phyloP scores from a whole-genome alignment of 1,284 basidiomycete genomes.

The Cutaneotrichosporon dermatis region DNA sequence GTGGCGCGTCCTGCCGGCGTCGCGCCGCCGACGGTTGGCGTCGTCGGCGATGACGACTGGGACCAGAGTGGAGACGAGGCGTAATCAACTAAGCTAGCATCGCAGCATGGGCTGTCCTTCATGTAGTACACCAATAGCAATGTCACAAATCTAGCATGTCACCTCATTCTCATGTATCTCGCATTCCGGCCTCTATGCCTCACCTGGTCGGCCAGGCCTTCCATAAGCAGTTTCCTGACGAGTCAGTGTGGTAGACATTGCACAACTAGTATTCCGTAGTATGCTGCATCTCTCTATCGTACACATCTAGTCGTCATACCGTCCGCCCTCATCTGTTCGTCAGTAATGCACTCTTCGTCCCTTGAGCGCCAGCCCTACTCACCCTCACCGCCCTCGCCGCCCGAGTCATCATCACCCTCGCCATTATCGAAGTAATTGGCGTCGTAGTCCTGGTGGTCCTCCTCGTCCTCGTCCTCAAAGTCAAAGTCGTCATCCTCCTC shows the following conservation, averaged over 20 bases:
- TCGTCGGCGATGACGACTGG: conserved; percentile 12
- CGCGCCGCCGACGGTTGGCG: background rate
- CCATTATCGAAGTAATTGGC: conserved; percentile 48
- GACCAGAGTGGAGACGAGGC: conserved; percentile 16
- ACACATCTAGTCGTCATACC: conserved; percentile 11
- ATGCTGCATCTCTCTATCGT: background rate
- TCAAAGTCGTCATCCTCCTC: conserved; percentile 40
- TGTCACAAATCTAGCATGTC: too few species aligned
- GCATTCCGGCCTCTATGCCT: too few species aligned
- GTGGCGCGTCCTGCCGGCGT: background rate
- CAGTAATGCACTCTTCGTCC: background rate
- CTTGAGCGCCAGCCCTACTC: background rate
- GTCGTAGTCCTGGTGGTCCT: conserved; percentile 49
- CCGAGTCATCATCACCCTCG: conserved; percentile 5
- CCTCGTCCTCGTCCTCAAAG: conserved; percentile 43
- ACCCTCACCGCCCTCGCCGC: conserved; percentile 5
- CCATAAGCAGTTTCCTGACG: background rate
- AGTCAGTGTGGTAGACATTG: too few species aligned
- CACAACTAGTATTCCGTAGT: background rate
- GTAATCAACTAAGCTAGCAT: background rate
- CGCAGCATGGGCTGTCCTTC: background rate
- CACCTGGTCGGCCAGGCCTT: too few species aligned
- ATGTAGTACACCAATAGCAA: background rate
- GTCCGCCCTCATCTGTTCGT: conserved; percentile 9
- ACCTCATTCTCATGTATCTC: too few species aligned